Evolutionary conservation across 2,329 filamentous ascomycete species (phyloP), one percentile per base, ranked within the genome.

Genomic region (Fusarium keratoplasticum): DNA sequence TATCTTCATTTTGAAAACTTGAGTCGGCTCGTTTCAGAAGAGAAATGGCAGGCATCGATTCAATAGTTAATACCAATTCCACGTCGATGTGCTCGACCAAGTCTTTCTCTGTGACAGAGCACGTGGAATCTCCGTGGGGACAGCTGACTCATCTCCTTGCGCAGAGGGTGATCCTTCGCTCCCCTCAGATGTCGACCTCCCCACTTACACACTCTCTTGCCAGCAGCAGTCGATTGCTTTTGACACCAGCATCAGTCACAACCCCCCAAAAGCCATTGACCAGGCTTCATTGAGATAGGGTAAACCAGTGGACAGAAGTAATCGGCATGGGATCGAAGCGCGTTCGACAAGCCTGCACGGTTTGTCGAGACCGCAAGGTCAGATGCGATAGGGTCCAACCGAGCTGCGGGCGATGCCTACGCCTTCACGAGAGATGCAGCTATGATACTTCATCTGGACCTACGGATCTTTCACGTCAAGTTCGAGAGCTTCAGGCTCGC

Each of bases 361-460:
- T 61, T n/a, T 61, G 58, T 5, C 40, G 58, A 47, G 58, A 61
- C 8, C 40, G 58, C 4, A 61, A 61, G 20, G 58, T 61, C 5
- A 61, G 42, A 20, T 61, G 58, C 27, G 58, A 61, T n/a, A 20
- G 40, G 6, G 29, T 14, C 9, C 58, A 61, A 16, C 58, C 58
- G 3, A 61, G 20, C 31, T 61, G 58, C 22, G 58, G 58, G 5
- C 6, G 58, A 16, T 61, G 40, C 1, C 14, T 47, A n/a, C 58
- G 58, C 27, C 58, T 58, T 6, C 6, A 38, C 4, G 33, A 58
- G 2, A 58, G 33, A n/a, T 58, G 54, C 16, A 58, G 22, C 16
- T 58, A 58, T 9, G 54, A 29, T 1, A 4, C 3, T 25, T 58
- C 16, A 13, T 25, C 33, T 13, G 16, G 22, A 2, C 14, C 6